Evolutionary conservation across 768 basidiomycete species (phyloP), one percentile per base, ranked within the genome.

Genomic region (Suillus subluteus): DNA sequence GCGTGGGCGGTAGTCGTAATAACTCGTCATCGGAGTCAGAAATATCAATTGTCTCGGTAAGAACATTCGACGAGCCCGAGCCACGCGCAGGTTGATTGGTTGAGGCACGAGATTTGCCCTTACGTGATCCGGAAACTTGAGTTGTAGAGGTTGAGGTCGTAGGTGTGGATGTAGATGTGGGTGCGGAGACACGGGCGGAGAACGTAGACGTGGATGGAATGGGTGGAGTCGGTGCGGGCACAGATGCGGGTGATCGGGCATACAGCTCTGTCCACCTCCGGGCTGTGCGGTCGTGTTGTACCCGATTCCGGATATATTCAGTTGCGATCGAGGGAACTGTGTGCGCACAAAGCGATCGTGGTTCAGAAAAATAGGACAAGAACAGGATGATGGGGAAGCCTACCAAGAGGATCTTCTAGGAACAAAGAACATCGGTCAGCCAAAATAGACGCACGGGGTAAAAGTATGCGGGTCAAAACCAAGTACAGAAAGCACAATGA

Each of bases 191-290:
- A 13, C 9, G 8, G 23, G 15, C 2, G 15, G 38, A 16, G 58
- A 26, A 16, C 26, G 23, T 59, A 16, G 58, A 26, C 15, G 58
- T 26, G 23, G 58, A 41, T 18, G 40, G 9, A 12, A 21, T 59
- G 16, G 58, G 26, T 30, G 16, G 2, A 15, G 40, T 15, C 4
- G 56, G 8, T 52, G 72, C 62, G n/a, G 69, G 67, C 13, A 77
- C 54, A 8, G 78, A 71, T 41, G 80, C 78, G 8, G 80, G 75
- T 12, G 85, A 86, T n/a, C 75, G 81, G 0, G 92, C 92, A 72
- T 90, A 92, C 16, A 87, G 74, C 54, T 87, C 82, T 1, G 91
- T 92, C 92, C 93, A 95, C 67, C 89, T 84, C 43, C 87, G 85
- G 5, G 95, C 95, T 1, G 86, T 94, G 15, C 81, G 79, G 74